phyloP scores from a whole-genome alignment of 805 yeast genomes.

The Kuraishia hungarica region DNA sequence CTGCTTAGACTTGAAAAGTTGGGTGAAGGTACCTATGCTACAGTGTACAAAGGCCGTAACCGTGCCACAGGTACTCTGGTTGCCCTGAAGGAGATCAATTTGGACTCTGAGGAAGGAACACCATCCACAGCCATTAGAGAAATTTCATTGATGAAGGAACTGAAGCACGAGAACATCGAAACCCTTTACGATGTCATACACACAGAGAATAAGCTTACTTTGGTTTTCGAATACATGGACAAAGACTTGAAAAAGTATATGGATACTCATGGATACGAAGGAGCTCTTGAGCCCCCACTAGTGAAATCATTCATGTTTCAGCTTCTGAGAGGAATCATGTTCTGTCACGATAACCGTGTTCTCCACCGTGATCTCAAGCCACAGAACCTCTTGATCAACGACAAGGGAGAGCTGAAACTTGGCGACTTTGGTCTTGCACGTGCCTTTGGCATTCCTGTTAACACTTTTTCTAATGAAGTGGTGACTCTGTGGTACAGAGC shows the following conservation, averaged over 20 bases:
- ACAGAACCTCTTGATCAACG: slow-evolving; percentile 82
- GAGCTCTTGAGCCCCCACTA: slow-evolving; percentile 63
- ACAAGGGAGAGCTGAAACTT: slow-evolving; percentile 84
- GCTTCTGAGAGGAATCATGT: slow-evolving; percentile 78
- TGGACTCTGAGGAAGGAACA: slow-evolving; percentile 96
- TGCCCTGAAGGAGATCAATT: slow-evolving; percentile 88
- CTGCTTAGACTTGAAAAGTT: slow-evolving; percentile 56
- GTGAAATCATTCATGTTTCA: slow-evolving; percentile 94
- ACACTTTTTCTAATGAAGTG: slow-evolving; percentile 95
- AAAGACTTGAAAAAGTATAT: slow-evolving; percentile 89
- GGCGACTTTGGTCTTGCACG: slow-evolving; percentile 97
- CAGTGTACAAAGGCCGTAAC: slow-evolving; percentile 93
- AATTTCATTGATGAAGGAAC: slow-evolving; percentile 89
- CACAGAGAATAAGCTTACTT: slow-evolving; percentile 88
- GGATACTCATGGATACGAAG: slow-evolving; percentile 70
- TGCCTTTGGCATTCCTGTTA: slow-evolving; percentile 96
- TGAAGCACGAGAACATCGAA: slow-evolving; percentile 88
- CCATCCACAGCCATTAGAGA: slow-evolving; percentile 98
- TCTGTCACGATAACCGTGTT: slow-evolving; percentile 80
- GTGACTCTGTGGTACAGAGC: slow-evolving; percentile 98
- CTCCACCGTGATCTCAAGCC: slow-evolving; percentile 88
- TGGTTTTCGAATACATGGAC: slow-evolving; percentile 92
- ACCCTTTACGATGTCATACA: slow-evolving; percentile 92
- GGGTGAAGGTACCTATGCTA: slow-evolving; percentile 96
- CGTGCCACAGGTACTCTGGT: slow-evolving; percentile 82